Conservation (phyloP, 805 yeast genomes). For the Maudiozyma bulderi region DNA sequence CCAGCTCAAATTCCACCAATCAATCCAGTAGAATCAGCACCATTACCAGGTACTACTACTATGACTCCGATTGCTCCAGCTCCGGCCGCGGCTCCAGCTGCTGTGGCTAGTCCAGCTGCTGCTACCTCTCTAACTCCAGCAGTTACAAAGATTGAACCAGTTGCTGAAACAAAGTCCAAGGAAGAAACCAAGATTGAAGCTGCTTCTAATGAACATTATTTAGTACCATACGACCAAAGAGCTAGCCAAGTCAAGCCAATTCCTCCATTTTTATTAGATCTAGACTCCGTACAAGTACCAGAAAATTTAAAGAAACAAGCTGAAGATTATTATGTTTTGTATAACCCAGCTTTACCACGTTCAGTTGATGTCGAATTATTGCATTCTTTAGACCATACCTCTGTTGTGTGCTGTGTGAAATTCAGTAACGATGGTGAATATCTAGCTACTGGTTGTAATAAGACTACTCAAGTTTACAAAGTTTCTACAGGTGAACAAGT, state of each 20-base stretch:
- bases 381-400: constrained; percentile 82
- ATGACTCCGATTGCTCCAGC: not conserved
- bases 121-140: not conserved
- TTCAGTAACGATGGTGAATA: constrained; percentile 87
- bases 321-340: constrained; percentile 77
- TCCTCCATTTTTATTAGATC: constrained; percentile 68
- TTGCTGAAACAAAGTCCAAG: not conserved
- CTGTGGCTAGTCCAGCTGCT: not conserved
- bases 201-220: constrained; percentile 12
- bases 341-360: constrained; percentile 77
- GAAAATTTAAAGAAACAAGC: constrained; percentile 73
- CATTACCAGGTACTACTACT: not conserved
- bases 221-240: constrained; percentile 33
- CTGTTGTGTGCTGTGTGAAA: constrained; percentile 95
- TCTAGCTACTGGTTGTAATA: constrained; percentile 97
- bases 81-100: not conserved
- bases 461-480: constrained; percentile 86
- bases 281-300: constrained; percentile 73
- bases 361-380: constrained; percentile 77
- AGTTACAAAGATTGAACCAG: not conserved
- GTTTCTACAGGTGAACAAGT: constrained; percentile 86
- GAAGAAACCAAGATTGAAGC: constrained; percentile 7
- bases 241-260: constrained; percentile 58
- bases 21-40: not conserved
- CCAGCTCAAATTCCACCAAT: not conserved